Evolutionary conservation across 257 asterid species (phyloP).

Genomic region (Capsicum baccatum): DNA sequence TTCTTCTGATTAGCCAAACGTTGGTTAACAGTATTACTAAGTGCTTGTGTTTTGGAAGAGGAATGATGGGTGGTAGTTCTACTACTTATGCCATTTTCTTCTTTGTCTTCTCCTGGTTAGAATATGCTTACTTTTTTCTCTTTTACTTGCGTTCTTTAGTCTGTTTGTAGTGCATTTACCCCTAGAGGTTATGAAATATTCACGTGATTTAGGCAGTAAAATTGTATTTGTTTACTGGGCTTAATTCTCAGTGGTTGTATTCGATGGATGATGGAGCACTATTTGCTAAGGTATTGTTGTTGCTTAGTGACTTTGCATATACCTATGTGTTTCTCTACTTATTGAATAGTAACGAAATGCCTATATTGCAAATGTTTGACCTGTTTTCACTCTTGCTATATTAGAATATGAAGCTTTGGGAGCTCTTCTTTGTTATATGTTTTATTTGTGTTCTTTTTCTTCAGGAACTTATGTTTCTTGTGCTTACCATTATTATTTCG

Average conservation of each 20-base stretch:
- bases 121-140: slow-evolving; percentile 20
- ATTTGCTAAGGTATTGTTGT: background rate
- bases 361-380: background rate
- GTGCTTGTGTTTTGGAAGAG: slow-evolving; percentile 91
- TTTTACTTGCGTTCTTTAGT: too few species aligned
- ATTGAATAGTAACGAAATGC: too few species aligned
- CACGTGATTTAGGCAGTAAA: background rate
- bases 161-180: background rate
- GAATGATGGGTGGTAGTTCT: slow-evolving; percentile 68
- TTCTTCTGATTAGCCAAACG: slow-evolving; percentile 78
- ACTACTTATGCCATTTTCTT: slow-evolving; percentile 67
- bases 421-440: too few species aligned
- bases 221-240: background rate
- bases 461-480: too few species aligned
- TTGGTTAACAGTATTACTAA: slow-evolving; percentile 80
- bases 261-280: background rate
- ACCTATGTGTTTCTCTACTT: background rate
- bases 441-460: too few species aligned
- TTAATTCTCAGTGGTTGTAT: background rate
- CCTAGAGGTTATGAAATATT: background rate
- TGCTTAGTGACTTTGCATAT: background rate
- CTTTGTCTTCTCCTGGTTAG: slow-evolving; percentile 88
- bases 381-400: too few species aligned
- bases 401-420: too few species aligned
- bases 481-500: too few species aligned